These are phyloP conservation scores for Barbatosphaeria neglecta DNA, from an alignment of 495 filamentous ascomycete genomes.

Conservation along the genomic window DNA sequence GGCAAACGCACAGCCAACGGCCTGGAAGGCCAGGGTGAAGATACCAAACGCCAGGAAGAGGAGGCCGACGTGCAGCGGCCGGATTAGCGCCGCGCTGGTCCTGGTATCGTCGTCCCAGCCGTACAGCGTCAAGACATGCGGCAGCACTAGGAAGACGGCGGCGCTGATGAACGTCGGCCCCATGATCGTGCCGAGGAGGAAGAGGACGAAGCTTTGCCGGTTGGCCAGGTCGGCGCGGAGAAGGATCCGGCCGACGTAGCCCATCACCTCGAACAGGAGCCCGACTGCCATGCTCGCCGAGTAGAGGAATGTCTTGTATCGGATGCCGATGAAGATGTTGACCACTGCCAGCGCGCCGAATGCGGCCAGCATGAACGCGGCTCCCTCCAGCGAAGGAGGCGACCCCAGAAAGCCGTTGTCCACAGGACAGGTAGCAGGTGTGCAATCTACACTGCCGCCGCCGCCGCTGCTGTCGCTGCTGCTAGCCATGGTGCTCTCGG, in stretches of 20 bases:
- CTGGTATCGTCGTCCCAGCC: conserved; percentile 17
- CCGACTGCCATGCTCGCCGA: conserved; percentile 18
- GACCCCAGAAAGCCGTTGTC: conserved; percentile 15
- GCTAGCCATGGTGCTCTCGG: neutral
- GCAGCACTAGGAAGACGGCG: conserved; percentile 22
- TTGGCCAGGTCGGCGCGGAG: conserved; percentile 14
- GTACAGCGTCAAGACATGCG: conserved; percentile 26
- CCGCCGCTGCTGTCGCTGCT: no score
- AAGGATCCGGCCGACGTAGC: conserved; percentile 28
- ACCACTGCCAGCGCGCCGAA: conserved; percentile 26
- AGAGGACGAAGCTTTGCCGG: conserved; percentile 17
- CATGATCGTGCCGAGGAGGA: conserved; percentile 25
- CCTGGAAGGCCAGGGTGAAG: conserved; percentile 21
- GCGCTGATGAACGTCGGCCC: conserved; percentile 25
- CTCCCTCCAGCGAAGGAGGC: conserved; percentile 17
- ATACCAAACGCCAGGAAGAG: conserved; percentile 18
- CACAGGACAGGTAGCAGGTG: conserved; percentile 5
- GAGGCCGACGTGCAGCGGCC: conserved; percentile 18
- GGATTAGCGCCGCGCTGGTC: conserved; percentile 3
- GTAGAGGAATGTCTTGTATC: conserved; percentile 22
- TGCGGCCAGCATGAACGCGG: conserved; percentile 22
- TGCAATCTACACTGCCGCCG: conserved; percentile 5
- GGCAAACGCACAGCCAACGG: conserved; percentile 19
- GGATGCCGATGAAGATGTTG: conserved; percentile 22
- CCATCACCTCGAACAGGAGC: conserved; percentile 24